These are phyloP conservation scores for Juglanconis juglandina DNA, from an alignment of 2,329 filamentous ascomycete species.

Conservation along the genomic window DNA sequence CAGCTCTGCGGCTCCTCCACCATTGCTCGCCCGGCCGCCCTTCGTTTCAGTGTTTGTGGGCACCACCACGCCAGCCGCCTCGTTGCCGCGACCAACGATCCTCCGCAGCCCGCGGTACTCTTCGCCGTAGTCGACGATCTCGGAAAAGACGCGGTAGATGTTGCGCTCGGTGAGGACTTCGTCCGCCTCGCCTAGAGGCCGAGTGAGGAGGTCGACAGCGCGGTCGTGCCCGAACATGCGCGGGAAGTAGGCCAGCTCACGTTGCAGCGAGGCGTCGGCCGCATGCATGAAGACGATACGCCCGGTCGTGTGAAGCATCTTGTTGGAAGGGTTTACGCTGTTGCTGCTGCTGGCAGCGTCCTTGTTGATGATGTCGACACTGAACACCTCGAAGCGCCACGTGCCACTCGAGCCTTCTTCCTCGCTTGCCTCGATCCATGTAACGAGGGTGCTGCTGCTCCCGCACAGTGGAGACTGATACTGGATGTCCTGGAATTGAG, in stretches of 20 bases:
- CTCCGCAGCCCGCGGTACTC: conserved; percentile 31
- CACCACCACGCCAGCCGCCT: conserved; percentile 29
- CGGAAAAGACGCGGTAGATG: conserved; percentile 35
- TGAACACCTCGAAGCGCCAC: conserved; percentile 1
- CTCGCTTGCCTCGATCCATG: conserved; percentile 1
- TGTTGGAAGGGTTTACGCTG: too few relatives aligned
- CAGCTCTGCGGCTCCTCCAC: conserved; percentile 15
- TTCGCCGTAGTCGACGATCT: conserved; percentile 32
- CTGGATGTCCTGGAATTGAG: conserved; percentile 28
- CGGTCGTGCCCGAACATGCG: conserved; percentile 20
- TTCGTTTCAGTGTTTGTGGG: conserved; percentile 1
- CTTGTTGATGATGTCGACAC: background rate
- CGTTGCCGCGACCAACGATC: conserved; percentile 26
- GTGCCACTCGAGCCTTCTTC: background rate
- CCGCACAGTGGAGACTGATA: conserved; percentile 32
- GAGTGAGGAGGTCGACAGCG: conserved; percentile 14
- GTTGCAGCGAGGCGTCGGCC: conserved; percentile 14
- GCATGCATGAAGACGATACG: conserved; percentile 12
- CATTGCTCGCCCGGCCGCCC: conserved; percentile 4
- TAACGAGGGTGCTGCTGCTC: conserved; percentile 26
- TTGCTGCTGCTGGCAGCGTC: background rate
- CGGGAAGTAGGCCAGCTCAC: conserved; percentile 19
- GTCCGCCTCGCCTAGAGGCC: conserved; percentile 15
- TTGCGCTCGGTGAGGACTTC: conserved; percentile 33
- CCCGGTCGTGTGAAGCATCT: conserved; percentile 19